Conservation (phyloP, 768 basidiomycete species). For the Lentinus tigrinus region DNA sequence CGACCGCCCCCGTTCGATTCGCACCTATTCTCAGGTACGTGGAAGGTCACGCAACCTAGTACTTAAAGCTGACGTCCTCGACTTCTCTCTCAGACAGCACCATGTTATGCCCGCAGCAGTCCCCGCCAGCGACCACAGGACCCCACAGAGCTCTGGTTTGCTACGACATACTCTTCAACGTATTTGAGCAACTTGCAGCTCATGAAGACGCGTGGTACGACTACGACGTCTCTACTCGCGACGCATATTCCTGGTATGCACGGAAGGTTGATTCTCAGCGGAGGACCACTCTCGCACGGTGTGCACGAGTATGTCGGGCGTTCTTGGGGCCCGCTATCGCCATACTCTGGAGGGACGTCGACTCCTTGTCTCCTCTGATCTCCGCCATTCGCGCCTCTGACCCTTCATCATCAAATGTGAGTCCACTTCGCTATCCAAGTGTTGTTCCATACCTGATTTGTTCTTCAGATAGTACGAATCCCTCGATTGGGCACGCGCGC, state of each 20-base stretch:
- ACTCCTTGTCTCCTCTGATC: not conserved
- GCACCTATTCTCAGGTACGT: not conserved
- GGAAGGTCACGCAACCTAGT: not conserved
- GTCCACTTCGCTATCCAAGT: not conserved
- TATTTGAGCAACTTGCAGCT: slow-evolving; percentile 8
- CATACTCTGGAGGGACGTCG: slow-evolving; percentile 10
- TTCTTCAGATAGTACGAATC: not conserved
- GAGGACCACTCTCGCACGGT: slow-evolving; percentile 2
- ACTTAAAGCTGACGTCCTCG: not conserved
- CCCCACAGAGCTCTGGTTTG: not conserved
- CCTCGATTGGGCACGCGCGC: not conserved
- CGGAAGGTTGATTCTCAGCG: not conserved
- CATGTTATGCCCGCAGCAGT: not conserved
- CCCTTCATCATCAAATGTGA: not conserved
- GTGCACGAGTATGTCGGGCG: slow-evolving; percentile 6
- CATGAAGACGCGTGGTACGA: slow-evolving; percentile 7
- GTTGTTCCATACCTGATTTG: not conserved
- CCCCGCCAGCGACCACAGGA: not conserved
- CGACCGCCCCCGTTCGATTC: not conserved
- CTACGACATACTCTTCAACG: slow-evolving; percentile 7
- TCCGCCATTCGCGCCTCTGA: not conserved
- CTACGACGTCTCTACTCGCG: slow-evolving; percentile 5
- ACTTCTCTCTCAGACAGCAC: not conserved
- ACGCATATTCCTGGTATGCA: not conserved
- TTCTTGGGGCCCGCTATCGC: slow-evolving; percentile 11